Evolutionary conservation across 495 filamentous ascomycete genomes (phyloP).

Genomic region (Podospora fimiseda): DNA sequence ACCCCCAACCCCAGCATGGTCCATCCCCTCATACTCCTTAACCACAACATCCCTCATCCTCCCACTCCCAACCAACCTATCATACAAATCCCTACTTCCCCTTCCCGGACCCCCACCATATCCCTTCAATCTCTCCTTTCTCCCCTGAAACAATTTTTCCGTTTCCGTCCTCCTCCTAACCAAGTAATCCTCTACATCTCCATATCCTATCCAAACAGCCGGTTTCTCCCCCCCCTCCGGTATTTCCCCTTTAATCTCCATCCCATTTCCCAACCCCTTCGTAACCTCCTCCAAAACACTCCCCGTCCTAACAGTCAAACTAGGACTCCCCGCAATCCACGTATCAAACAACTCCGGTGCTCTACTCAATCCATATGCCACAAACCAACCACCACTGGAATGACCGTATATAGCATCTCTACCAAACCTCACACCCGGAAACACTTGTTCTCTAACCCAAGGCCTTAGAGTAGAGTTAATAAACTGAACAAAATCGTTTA

Average conservation of each 20-base stretch:
- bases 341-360: conserved; percentile 12
- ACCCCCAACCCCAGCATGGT: conserved; percentile 12
- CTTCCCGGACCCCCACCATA: conserved; percentile 1
- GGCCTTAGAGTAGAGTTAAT: conserved; percentile 11
- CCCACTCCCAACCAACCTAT: conserved; percentile 9
- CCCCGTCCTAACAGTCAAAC: conserved; percentile 8
- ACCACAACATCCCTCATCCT: conserved; percentile 15
- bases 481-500: conserved; percentile 12
- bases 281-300: conserved; percentile 8
- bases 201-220: conserved; percentile 14
- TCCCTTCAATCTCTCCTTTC: conserved; percentile 5
- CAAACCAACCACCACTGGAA: conserved; percentile 13
- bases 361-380: conserved; percentile 6
- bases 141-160: conserved; percentile 10
- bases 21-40: conserved; percentile 17
- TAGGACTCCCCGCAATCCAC: conserved; percentile 12
- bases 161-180: conserved; percentile 13
- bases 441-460: conserved; percentile 11
- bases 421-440: conserved; percentile 10
- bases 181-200: conserved; percentile 13
- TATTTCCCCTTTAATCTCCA: not conserved
- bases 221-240: conserved; percentile 4
- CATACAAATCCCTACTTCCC: conserved; percentile 13
- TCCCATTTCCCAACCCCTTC: conserved; percentile 13
- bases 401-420: conserved; percentile 16